These are phyloP conservation scores for Dalechampia spathulata DNA, from an alignment of 441 rosid genomes.

Conservation along the genomic window DNA sequence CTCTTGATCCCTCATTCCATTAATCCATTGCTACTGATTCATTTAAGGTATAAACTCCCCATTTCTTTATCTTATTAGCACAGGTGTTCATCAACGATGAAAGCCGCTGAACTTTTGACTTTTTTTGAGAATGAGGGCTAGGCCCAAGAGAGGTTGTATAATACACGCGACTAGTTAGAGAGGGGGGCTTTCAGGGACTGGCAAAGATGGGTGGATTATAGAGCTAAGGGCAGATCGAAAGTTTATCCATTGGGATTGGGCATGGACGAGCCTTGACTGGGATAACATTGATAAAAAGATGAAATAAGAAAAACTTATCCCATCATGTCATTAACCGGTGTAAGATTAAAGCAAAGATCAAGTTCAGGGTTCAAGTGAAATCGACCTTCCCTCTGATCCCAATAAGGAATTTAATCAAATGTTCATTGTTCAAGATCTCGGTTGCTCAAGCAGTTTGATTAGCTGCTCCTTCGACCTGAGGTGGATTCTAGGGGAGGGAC, in stretches of 20 bases:
- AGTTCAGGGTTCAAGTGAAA: background rate
- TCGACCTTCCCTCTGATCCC: background rate
- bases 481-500: too few relatives aligned
- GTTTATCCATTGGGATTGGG: slow-evolving; percentile 16
- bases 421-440: slow-evolving; percentile 13
- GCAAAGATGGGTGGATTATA: slow-evolving; percentile 3
- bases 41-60: background rate
- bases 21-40: background rate
- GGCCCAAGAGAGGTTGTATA: too few relatives aligned
- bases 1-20: background rate
- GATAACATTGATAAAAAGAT: slow-evolving; percentile 11
- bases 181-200: slow-evolving; percentile 8
- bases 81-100: background rate
- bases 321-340: background rate
- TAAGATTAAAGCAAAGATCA: background rate
- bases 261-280: slow-evolving; percentile 13
- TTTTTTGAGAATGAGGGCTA: slow-evolving; percentile 4
- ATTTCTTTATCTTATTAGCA: background rate
- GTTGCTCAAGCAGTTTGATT: slow-evolving; percentile 12
- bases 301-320: slow-evolving; percentile 5
- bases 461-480: slow-evolving; percentile 9
- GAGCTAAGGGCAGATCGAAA: slow-evolving; percentile 7
- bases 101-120: background rate
- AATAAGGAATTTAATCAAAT: slow-evolving; percentile 6
- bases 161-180: too few relatives aligned